Evolutionary conservation across 345 rosid genomes (phyloP).

Genomic region (Hibiscus trionum): DNA sequence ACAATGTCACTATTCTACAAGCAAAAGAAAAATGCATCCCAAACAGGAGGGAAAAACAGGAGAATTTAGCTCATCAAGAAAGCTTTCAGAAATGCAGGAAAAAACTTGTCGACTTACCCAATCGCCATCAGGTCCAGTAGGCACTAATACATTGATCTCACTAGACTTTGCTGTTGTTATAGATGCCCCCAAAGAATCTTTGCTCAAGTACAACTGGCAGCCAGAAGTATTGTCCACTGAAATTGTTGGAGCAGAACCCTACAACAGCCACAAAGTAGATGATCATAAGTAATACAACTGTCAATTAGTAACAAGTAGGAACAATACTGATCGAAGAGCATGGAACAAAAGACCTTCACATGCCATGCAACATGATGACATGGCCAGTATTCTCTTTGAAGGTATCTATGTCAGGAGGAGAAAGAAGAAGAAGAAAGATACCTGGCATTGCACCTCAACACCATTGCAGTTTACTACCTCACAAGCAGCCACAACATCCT

Average conservation of each 20-base stretch:
- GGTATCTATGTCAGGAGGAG: background rate
- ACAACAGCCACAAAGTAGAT: constrained; percentile 16
- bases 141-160: constrained; percentile 85
- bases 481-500: constrained; percentile 99
- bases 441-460: constrained; percentile 98
- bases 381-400: background rate
- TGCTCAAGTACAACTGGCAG: constrained; percentile 82
- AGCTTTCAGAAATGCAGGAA: background rate
- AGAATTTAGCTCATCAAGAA: background rate
- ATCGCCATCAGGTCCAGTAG: constrained; percentile 63
- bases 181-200: constrained; percentile 63
- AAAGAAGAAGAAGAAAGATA: constrained; percentile 22
- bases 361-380: background rate
- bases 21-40: background rate
- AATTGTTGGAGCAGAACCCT: constrained; percentile 95
- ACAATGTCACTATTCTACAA: background rate
- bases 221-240: constrained; percentile 91
- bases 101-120: constrained; percentile 45
- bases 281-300: background rate
- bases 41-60: background rate
- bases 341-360: background rate
- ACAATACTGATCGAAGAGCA: background rate
- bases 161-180: constrained; percentile 94
- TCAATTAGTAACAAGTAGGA: background rate
- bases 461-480: constrained; percentile 90